A percentile compares a stretch with the other conserved stretches of the same genome.
phyloP scores from a whole-genome alignment of 768 basidiomycete species.

The Macrolepiota fuliginosa region DNA sequence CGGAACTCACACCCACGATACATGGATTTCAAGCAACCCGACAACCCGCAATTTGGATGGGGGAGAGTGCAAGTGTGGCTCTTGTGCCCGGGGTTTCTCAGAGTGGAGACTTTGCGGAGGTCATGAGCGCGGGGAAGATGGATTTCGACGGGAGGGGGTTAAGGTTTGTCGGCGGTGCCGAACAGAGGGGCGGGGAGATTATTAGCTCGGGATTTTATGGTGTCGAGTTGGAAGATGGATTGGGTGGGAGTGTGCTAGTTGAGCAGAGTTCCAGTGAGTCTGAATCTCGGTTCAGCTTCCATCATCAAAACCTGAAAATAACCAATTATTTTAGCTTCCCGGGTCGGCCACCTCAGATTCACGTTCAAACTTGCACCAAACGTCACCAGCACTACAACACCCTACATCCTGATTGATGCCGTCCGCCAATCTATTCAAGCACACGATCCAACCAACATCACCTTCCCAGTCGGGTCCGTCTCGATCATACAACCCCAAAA shows the following conservation, averaged over 20 bases:
- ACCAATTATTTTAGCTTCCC: constrained; percentile 50
- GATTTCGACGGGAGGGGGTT: neutral
- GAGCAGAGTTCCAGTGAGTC: constrained; percentile 63
- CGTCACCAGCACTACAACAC: constrained; percentile 21
- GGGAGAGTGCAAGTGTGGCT: constrained; percentile 62
- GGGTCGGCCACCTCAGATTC: constrained; percentile 73
- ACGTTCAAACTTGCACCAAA: constrained; percentile 42
- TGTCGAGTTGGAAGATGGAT: constrained; percentile 51
- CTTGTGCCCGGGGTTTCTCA: constrained; percentile 54
- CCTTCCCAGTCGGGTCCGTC: constrained; percentile 53
- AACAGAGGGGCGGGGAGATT: constrained; percentile 53
- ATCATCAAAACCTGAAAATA: neutral
- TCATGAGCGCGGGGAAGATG: neutral
- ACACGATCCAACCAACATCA: constrained; percentile 39
- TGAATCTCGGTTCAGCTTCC: neutral
- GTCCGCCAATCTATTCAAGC: constrained; percentile 62
- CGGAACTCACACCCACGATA: constrained; percentile 38
- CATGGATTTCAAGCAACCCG: constrained; percentile 73
- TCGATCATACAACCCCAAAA: constrained; percentile 30
- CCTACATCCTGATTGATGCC: constrained; percentile 66
- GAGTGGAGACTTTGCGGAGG: neutral
- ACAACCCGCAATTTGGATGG: constrained; percentile 90
- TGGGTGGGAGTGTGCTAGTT: constrained; percentile 48
- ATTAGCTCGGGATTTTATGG: constrained; percentile 53
- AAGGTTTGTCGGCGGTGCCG: constrained; percentile 44